Evolutionary conservation across 2,329 filamentous ascomycete genomes (phyloP), one percentile per base, ranked within the genome.

Genomic region (Beauveria brongniartii): DNA sequence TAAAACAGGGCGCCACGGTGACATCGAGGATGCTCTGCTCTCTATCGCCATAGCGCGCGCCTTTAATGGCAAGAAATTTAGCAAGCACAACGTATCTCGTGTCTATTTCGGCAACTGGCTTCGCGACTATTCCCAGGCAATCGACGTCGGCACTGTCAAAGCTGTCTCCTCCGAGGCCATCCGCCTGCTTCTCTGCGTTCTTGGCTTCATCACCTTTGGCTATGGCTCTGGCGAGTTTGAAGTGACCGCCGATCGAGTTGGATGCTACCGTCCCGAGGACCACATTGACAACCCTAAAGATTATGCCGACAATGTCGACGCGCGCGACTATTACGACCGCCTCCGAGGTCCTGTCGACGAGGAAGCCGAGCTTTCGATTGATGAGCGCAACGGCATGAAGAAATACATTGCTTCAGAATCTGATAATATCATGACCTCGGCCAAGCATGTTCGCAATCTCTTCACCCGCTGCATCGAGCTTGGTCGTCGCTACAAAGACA

Each of bases 31-130:
- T 78, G 88, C 89, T 40, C 85, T 96, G 60, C 84, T 96, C 62
- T 86, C 83, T 63, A 79, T 96, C 30, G 75, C 86, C 52, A 80
- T 82, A 75, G 80, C 80, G 56, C 76, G 73, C 52, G 78, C 77
- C 67, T 73, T 80, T 63, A 78, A 78, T 66, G 78, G 79, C 67
- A 92, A 92, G 79, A 95, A 92, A 70, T 96, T 96, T 76, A 85
- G 83, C 78, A 94, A 94, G 78, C 84, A 96, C 69, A 89, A 87
- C 70, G 89, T 96, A 64, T 90, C 92, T 65, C 85, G 92, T 63
- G 90, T 95, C 65, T 97, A 97, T 78, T 97, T 97, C 77, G 92
- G 92, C 65, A 97, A 96, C 78, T 96, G 92, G 92, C 84, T 96
- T 40, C 85, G 83, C 63, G 92, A 97, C 75, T 97, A 97, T 75